Evolutionary conservation across 768 basidiomycete genomes (phyloP).

Genomic region (Boletus vermiculosoides): DNA sequence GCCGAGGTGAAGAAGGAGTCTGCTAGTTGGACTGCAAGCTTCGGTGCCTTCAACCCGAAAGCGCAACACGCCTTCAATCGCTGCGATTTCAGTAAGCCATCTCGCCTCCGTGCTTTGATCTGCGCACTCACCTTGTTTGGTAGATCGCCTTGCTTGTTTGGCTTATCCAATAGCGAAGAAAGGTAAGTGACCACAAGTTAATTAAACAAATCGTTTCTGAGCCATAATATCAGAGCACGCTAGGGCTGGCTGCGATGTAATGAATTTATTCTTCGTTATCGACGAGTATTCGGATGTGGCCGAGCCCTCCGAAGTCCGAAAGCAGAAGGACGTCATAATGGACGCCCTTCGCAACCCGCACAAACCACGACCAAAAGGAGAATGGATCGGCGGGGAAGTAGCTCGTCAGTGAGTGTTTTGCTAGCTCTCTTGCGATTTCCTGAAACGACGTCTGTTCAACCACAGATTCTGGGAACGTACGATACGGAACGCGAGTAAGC

Average conservation of each 20-base stretch:
- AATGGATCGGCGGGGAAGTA: constrained; percentile 16
- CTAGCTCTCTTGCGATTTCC: no score
- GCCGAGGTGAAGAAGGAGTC: constrained; percentile 9
- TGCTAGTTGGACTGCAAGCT: constrained; percentile 8
- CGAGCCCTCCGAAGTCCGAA: constrained; percentile 28
- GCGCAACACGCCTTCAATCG: constrained; percentile 14
- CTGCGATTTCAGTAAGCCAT: constrained; percentile 8
- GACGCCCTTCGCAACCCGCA: constrained; percentile 16
- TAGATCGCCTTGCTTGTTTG: constrained; percentile 11
- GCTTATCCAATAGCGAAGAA: constrained; percentile 12
- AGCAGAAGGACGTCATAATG: constrained; percentile 24
- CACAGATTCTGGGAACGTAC: constrained; percentile 17
- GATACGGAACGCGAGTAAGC: constrained; percentile 4
- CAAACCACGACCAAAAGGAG: constrained; percentile 12
- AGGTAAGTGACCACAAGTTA: background rate
- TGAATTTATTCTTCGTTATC: constrained; percentile 50
- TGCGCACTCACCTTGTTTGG: background rate
- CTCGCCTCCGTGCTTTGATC: background rate
- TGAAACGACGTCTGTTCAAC: background rate
- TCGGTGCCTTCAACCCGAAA: constrained; percentile 10
- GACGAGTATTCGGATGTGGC: constrained; percentile 51
- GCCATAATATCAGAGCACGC: constrained; percentile 7
- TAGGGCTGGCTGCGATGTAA: constrained; percentile 46
- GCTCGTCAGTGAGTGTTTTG: constrained; percentile 13
- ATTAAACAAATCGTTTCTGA: background rate